These are phyloP conservation scores for Grosmannia clavigera DNA, from an alignment of 2,329 filamentous ascomycete genomes.

Conservation along the genomic window DNA sequence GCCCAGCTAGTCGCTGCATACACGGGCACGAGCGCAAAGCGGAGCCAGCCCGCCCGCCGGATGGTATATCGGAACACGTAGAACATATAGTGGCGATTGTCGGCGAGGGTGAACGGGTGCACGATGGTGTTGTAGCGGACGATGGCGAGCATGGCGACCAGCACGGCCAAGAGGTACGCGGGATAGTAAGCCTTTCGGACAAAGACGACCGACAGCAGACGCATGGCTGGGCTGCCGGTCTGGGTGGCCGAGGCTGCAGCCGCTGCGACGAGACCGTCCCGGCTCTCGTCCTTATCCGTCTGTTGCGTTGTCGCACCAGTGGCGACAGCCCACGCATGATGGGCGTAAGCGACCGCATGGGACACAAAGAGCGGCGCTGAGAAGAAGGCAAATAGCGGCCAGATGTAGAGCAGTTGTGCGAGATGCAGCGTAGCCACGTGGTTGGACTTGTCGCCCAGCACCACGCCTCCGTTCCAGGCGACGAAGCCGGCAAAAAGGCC, in stretches of 20 bases:
- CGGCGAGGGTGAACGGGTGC: constrained; percentile 89
- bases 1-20: constrained; percentile 63
- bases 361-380: constrained; percentile 61
- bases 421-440: constrained; percentile 82
- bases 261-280: neutral
- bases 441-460: constrained; percentile 89
- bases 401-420: constrained; percentile 90
- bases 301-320: neutral
- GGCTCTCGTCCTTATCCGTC: neutral
- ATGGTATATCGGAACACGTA: constrained; percentile 86
- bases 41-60: constrained; percentile 47
- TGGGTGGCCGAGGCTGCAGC: neutral
- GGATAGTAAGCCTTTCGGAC: constrained; percentile 23
- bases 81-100: constrained; percentile 96
- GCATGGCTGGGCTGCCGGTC: neutral
- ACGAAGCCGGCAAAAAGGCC: constrained; percentile 62
- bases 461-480: constrained; percentile 78
- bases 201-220: constrained; percentile 15
- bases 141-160: constrained; percentile 27
- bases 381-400: constrained; percentile 83
- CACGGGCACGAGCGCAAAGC: constrained; percentile 53
- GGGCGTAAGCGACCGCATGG: neutral
- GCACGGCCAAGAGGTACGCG: constrained; percentile 22
- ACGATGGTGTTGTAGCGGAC: constrained; percentile 83
- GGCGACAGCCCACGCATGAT: no score